phyloP scores from a whole-genome alignment of 441 rosid species.

The Arabidopsis hybrid region DNA sequence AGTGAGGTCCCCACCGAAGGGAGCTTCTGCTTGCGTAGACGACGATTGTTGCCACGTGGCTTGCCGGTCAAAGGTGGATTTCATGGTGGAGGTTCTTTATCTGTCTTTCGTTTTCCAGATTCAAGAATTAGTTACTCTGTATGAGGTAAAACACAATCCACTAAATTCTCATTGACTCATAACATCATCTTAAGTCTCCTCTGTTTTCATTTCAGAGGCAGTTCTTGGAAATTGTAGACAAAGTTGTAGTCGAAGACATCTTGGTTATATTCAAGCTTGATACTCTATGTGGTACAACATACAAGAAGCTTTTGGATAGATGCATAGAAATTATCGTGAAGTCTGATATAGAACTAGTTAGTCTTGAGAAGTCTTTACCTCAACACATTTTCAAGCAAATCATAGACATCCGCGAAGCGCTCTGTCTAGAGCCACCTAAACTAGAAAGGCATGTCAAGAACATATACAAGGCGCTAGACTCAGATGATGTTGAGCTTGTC shows the following conservation, averaged over 20 bases:
- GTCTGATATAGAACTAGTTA: slow-evolving; percentile 65
- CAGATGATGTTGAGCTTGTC: slow-evolving; percentile 89
- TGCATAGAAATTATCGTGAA: slow-evolving; percentile 61
- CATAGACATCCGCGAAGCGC: slow-evolving; percentile 48
- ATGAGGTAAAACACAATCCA: slow-evolving; percentile 53
- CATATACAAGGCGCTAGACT: slow-evolving; percentile 80
- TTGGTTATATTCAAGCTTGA: slow-evolving; percentile 64
- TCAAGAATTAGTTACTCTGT: slow-evolving; percentile 65
- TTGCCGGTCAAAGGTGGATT: slow-evolving; percentile 77
- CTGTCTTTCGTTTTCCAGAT: slow-evolving; percentile 72
- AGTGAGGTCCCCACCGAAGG: slow-evolving; percentile 57
- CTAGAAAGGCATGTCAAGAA: slow-evolving; percentile 65
- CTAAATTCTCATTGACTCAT: neutral
- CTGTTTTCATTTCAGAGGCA: slow-evolving; percentile 57
- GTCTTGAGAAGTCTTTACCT: slow-evolving; percentile 73
- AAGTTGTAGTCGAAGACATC: slow-evolving; percentile 62
- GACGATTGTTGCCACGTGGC: slow-evolving; percentile 69
- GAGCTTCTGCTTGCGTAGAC: slow-evolving; percentile 70
- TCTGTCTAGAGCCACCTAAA: slow-evolving; percentile 50
- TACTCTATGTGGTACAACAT: slow-evolving; percentile 56
- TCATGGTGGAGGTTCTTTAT: slow-evolving; percentile 73
- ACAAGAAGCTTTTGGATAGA: slow-evolving; percentile 55
- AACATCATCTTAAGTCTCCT: neutral
- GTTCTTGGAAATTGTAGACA: slow-evolving; percentile 67
- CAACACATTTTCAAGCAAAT: slow-evolving; percentile 57